Conservation (phyloP, 805 yeast species). For the Starmerella stellata region DNA sequence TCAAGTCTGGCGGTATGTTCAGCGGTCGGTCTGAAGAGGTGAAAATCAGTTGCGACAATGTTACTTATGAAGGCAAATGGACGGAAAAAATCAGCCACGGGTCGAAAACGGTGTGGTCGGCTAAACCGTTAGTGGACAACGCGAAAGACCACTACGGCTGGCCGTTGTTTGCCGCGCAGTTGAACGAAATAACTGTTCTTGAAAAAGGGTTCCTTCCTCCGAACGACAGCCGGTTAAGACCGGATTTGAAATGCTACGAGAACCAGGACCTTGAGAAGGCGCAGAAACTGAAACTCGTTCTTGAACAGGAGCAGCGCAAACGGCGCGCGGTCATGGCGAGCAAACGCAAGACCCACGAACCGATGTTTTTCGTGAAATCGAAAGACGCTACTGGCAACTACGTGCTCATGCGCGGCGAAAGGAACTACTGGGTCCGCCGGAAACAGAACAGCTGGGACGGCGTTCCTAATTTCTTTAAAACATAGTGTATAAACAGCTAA, state of each 20-base stretch:
- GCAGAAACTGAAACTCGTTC: constrained; percentile 42
- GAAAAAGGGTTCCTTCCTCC: constrained; percentile 55
- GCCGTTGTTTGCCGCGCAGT: constrained; percentile 59
- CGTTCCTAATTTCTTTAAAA: constrained; percentile 12
- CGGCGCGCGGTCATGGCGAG: constrained; percentile 46
- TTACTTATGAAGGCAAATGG: constrained; percentile 52
- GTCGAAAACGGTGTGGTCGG: constrained; percentile 43
- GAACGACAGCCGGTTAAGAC: constrained; percentile 78
- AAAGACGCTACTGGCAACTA: constrained; percentile 21
- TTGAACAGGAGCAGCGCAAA: constrained; percentile 68
- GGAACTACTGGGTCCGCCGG: constrained; percentile 63
- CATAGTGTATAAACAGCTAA: too few relatives aligned
- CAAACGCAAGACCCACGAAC: constrained; percentile 30
- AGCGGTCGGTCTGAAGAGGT: constrained; percentile 63
- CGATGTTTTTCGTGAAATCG: constrained; percentile 42
- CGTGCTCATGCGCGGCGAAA: constrained; percentile 33
- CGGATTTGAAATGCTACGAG: constrained; percentile 64
- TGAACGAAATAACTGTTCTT: constrained; percentile 59
- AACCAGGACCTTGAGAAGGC: constrained; percentile 42
- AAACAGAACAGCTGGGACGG: constrained; percentile 18
- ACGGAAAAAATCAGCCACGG: constrained; percentile 29
- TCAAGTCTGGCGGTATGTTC: constrained; percentile 71
- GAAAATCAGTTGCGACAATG: constrained; percentile 18
- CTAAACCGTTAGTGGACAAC: constrained; percentile 43
- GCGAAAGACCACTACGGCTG: constrained; percentile 61